Percentiles rank a stretch among this genome's conserved stretches.
Conservation (phyloP, 73 alveolate species). For the Paramecium caudatum region DNA sequence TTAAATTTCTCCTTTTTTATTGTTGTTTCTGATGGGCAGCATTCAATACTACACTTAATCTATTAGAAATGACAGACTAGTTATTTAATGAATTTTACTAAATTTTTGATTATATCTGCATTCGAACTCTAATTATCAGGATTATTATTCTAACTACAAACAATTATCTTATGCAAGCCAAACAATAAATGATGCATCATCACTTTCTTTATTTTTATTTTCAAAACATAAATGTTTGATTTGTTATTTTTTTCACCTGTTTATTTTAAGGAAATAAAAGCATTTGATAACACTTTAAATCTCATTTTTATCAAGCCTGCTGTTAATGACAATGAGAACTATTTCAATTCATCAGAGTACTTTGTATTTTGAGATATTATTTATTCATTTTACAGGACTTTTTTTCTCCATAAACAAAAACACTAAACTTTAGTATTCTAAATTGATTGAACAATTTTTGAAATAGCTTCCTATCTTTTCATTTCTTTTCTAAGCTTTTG, state of each 20-base stretch:
- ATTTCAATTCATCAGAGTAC: background rate
- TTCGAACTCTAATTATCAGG: slow-evolving; percentile 1
- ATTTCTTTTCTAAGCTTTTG: background rate
- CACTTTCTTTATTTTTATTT: background rate
- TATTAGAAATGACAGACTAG: slow-evolving; percentile 25
- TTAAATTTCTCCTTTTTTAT: background rate
- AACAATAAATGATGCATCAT: background rate
- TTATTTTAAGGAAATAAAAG: background rate
- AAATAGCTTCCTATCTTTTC: slow-evolving; percentile 5
- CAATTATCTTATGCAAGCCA: background rate
- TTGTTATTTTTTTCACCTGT: too few relatives aligned
- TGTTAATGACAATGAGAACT: background rate
- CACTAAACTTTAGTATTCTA: background rate
- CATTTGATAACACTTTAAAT: background rate
- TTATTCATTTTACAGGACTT: background rate
- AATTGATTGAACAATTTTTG: background rate
- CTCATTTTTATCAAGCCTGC: background rate
- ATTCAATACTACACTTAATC: background rate
- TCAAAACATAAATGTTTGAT: too few relatives aligned
- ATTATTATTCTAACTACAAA: too few relatives aligned
- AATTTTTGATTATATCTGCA: slow-evolving; percentile 7
- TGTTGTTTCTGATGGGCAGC: background rate
- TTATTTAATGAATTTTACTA: slow-evolving; percentile 7
- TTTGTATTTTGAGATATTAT: background rate
- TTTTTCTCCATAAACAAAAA: background rate